Conservation (phyloP, 768 basidiomycete genomes). For the Trametes maxima region DNA sequence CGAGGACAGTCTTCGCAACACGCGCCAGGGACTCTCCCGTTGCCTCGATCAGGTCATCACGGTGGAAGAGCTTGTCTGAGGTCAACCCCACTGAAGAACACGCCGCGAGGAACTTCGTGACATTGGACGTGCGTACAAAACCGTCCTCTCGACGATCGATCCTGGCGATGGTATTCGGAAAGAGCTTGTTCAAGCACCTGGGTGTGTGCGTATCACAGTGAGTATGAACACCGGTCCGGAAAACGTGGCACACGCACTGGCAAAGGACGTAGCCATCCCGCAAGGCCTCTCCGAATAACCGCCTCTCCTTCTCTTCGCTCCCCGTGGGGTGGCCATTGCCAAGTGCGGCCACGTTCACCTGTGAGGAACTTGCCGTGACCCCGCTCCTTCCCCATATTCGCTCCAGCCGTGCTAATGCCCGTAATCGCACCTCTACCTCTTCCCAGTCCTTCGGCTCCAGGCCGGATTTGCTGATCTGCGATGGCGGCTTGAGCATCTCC, state of each 20-base stretch:
- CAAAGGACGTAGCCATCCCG: conserved; percentile 87
- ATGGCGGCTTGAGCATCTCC: conserved; percentile 64
- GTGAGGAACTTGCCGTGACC: conserved; percentile 44
- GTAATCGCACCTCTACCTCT: conserved; percentile 70
- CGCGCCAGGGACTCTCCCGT: conserved; percentile 64
- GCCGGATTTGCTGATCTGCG: conserved; percentile 53
- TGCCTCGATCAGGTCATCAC: conserved; percentile 67
- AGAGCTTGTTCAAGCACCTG: conserved; percentile 81
- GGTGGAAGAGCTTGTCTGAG: conserved; percentile 64
- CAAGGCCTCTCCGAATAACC: conserved; percentile 72
- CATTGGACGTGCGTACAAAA: conserved; percentile 65
- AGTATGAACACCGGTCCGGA: background rate
- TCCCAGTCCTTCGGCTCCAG: conserved; percentile 63
- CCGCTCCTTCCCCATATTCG: conserved; percentile 76
- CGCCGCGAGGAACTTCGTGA: conserved; percentile 77
- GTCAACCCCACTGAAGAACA: conserved; percentile 68
- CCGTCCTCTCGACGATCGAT: conserved; percentile 71
- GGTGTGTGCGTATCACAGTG: background rate
- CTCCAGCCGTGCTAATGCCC: conserved; percentile 65
- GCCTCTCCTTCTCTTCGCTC: conserved; percentile 77
- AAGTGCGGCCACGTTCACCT: conserved; percentile 34
- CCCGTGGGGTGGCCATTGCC: conserved; percentile 44
- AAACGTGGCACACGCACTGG: conserved; percentile 62
- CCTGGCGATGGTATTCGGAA: conserved; percentile 58
- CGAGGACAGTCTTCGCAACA: conserved; percentile 74